phyloP scores from a whole-genome alignment of 108 stramenopile genomes.

The Nannochloropsis gaditana region DNA sequence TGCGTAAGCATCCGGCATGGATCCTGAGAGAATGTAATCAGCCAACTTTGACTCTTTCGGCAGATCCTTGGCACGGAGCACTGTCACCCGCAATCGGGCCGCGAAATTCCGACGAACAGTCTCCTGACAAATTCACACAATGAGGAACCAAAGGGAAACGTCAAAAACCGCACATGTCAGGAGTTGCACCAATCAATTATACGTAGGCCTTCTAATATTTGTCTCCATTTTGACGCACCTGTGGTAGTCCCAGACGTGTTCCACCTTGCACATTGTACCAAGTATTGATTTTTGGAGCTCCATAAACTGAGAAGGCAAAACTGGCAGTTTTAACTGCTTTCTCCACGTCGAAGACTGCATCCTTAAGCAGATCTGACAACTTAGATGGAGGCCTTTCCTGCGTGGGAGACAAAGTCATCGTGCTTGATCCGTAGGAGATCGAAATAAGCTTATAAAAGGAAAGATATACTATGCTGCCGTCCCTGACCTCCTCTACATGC shows the following conservation, averaged over 20 bases:
- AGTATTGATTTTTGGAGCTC: neutral
- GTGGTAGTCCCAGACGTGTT: constrained; percentile 13
- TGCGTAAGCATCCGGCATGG: neutral
- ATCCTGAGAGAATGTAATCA: neutral
- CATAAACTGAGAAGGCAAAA: constrained; percentile 6
- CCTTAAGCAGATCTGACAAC: neutral
- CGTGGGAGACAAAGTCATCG: neutral
- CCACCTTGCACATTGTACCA: constrained; percentile 5
- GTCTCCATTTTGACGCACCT: neutral
- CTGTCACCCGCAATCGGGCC: neutral
- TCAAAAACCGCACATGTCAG: too few species aligned
- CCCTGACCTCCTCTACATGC: too few species aligned
- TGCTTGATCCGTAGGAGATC: too few species aligned
- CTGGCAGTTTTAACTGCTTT: constrained; percentile 3
- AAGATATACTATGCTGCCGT: too few species aligned
- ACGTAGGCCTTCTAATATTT: too few species aligned
- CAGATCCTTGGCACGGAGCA: neutral
- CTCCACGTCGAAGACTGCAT: neutral
- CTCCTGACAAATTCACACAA: neutral
- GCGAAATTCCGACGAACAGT: neutral
- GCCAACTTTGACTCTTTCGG: neutral
- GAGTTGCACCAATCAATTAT: too few species aligned
- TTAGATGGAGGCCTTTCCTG: neutral
- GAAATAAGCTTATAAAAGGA: too few species aligned
- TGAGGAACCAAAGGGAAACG: too few species aligned